Evolutionary conservation across 2,329 filamentous ascomycete species (phyloP).

Genomic region (Colletotrichum acutatum): DNA sequence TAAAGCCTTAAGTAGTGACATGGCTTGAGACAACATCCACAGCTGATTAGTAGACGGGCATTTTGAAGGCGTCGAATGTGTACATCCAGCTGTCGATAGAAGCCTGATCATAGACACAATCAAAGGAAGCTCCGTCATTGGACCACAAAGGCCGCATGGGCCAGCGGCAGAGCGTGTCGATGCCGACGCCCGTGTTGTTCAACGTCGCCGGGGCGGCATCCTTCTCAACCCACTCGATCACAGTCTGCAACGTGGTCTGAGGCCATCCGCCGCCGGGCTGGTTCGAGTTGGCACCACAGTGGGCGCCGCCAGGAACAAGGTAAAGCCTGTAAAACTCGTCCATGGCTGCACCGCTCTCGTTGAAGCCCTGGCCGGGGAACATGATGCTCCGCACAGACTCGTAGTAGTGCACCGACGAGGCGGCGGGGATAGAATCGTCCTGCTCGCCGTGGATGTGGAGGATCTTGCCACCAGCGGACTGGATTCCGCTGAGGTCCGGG

Average conservation of each 20-base stretch:
- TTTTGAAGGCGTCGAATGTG: slow-evolving; percentile 31
- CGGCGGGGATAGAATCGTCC: slow-evolving; percentile 49
- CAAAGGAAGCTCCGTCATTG: neutral
- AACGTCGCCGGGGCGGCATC: slow-evolving; percentile 55
- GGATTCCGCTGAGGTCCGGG: slow-evolving; percentile 44
- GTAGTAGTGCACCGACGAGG: slow-evolving; percentile 47
- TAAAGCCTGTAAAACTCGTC: slow-evolving; percentile 53
- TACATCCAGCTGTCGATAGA: slow-evolving; percentile 27
- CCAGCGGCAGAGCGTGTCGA: slow-evolving; percentile 52
- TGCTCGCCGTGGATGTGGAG: slow-evolving; percentile 53
- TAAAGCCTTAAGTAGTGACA: neutral
- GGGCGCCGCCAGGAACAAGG: slow-evolving; percentile 60
- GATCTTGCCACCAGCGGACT: slow-evolving; percentile 53
- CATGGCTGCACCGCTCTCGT: slow-evolving; percentile 35
- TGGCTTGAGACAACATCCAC: neutral
- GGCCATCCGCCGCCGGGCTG: slow-evolving; percentile 44
- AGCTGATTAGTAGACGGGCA: slow-evolving; percentile 22
- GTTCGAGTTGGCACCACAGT: slow-evolving; percentile 60
- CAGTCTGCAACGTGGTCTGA: slow-evolving; percentile 53
- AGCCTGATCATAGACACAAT: slow-evolving; percentile 27
- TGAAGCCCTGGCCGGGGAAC: slow-evolving; percentile 53
- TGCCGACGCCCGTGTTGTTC: slow-evolving; percentile 51
- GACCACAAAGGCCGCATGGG: slow-evolving; percentile 54
- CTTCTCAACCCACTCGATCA: slow-evolving; percentile 65
- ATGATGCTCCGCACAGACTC: slow-evolving; percentile 59